Evolutionary conservation across 208 protist genomes (phyloP), one percentile per base, ranked within the genome.

Genomic region (Sergeia podlipaevii): DNA sequence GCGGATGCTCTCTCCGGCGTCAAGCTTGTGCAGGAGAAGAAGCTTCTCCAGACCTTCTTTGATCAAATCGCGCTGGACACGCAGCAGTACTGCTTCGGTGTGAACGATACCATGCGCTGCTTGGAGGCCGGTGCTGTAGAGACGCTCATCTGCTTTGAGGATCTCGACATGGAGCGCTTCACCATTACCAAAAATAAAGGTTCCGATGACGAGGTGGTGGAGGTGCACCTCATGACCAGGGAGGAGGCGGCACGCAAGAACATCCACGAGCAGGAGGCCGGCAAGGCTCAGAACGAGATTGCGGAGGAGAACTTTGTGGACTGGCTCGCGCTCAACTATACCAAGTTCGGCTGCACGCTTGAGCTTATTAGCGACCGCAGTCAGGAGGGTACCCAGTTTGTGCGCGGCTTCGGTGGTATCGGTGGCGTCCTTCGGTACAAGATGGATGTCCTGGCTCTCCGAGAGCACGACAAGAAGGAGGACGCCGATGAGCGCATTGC

Each of bases 21-120:
- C 28, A 99, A 99, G 79, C 98, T 99, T 38, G 85, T 99, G 44
- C 84, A 99, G 76, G 99, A 99, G 85, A 99, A 99, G 85, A 99
- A 99, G 75, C 71, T 99, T 30, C 87, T 99, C 50, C 77, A 97
- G 38, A 74, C 68, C 28, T 99, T 98, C 85, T 99, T 99, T 63
- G 98, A 99, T 33, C 85, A 99, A 47, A 99, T 99, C 61, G 84
- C 97, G 6, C 85, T 93, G 50, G 97, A 99, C 66, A 98, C 97
- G 34, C 97, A 98, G 62, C 96, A 98, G 70, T 99, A 98, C 66
- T 99, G 97, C 76, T 99, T 99, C 70, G 98, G 98, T 48, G 83
- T 99, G 2, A 71, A 82, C 15, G 98, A 99, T 62, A 99, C 97
- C 0, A 78, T 99, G 70, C 77, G 87, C 17, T 98, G 88, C 41